Conservation (phyloP, 441 rosid species). For the Corymbia citriodora region DNA sequence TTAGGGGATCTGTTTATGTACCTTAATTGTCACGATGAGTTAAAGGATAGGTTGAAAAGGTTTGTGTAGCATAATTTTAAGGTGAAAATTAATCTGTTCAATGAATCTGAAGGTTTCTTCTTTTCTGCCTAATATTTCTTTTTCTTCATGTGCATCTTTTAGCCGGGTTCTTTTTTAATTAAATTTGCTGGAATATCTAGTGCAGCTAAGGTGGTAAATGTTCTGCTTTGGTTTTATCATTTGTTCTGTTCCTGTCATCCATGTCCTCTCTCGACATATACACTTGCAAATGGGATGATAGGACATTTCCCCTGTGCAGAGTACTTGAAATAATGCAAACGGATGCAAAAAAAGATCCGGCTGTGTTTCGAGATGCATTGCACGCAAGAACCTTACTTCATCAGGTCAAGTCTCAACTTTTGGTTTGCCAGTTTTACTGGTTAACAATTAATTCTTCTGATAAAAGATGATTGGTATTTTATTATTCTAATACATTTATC, state of each 20-base stretch:
- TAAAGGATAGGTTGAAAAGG: not conserved
- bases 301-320: conserved; percentile 33
- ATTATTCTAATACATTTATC: not conserved
- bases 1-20: not conserved
- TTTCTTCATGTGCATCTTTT: not conserved
- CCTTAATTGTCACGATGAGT: not conserved
- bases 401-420: conserved; percentile 47
- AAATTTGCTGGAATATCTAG: not conserved
- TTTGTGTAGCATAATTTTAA: not conserved
- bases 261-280: not conserved
- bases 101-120: not conserved
- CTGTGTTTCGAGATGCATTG: conserved; percentile 56
- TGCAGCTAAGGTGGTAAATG: not conserved
- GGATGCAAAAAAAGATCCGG: conserved; percentile 83
- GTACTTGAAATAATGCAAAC: conserved; percentile 63
- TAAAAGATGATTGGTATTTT: not conserved
- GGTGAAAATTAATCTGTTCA: not conserved
- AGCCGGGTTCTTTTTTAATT: not conserved
- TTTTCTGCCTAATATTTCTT: not conserved
- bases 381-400: conserved; percentile 51
- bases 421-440: not conserved
- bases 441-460: not conserved
- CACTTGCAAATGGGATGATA: not conserved
- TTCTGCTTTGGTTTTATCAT: not conserved
- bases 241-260: not conserved